phyloP scores from a whole-genome alignment of 2,329 filamentous ascomycete species.

The Pseudodiploospora longispora region DNA sequence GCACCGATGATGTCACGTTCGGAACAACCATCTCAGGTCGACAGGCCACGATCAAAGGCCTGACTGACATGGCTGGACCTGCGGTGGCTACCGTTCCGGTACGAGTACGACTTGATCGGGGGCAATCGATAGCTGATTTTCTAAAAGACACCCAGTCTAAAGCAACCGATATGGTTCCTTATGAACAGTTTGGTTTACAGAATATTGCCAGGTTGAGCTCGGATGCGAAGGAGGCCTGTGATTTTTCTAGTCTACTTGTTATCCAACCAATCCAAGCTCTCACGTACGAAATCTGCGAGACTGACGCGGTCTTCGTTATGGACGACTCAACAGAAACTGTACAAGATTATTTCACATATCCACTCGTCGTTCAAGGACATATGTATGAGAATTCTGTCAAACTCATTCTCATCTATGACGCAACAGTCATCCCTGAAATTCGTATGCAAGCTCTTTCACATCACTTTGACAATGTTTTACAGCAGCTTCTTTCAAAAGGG shows the following conservation, averaged over 20 bases:
- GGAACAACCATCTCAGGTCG: slow-evolving; percentile 3
- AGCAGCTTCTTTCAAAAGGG: neutral
- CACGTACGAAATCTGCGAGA: neutral
- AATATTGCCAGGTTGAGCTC: slow-evolving; percentile 12
- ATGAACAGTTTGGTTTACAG: slow-evolving; percentile 10
- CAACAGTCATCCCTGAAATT: neutral
- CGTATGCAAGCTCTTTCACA: slow-evolving; percentile 1
- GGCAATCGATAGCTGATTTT: slow-evolving; percentile 26
- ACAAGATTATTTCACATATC: slow-evolving; percentile 6
- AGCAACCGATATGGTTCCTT: slow-evolving; percentile 8
- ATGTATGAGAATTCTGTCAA: slow-evolving; percentile 1
- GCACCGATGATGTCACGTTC: slow-evolving; percentile 4
- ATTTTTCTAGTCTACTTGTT: slow-evolving; percentile 9
- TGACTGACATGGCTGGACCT: slow-evolving; percentile 17
- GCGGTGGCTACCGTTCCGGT: slow-evolving; percentile 19
- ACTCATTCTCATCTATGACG: slow-evolving; percentile 2
- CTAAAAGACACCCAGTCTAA: slow-evolving; percentile 24
- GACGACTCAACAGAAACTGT: slow-evolving; percentile 1
- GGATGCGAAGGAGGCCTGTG: slow-evolving; percentile 9
- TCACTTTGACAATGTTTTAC: slow-evolving; percentile 2
- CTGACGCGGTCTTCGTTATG: neutral
- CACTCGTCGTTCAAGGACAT: slow-evolving; percentile 2
- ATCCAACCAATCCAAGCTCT: slow-evolving; percentile 6
- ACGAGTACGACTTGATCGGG: slow-evolving; percentile 18
- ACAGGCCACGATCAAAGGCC: slow-evolving; percentile 12